Evolutionary conservation across 2,329 filamentous ascomycete genomes (phyloP).

Genomic region (Claviceps lovelessii): DNA sequence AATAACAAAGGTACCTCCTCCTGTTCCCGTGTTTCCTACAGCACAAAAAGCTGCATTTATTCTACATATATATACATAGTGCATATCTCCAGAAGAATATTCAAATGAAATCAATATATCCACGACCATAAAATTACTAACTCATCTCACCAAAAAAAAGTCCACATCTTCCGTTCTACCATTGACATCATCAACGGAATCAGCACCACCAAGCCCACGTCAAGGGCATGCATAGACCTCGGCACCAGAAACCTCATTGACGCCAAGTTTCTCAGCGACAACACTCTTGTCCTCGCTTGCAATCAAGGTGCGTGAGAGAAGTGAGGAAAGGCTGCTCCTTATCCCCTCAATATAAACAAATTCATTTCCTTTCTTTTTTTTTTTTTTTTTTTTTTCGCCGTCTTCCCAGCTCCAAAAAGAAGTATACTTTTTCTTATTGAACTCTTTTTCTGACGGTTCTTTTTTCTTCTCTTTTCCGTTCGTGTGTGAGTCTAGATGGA

Average conservation of each 20-base stretch:
- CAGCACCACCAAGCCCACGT: conserved; percentile 29
- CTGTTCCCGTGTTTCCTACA: neutral
- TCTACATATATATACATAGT: no score
- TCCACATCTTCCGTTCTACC: conserved; percentile 41
- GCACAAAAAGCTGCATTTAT: neutral
- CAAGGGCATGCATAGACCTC: conserved; percentile 28
- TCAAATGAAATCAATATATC: no score
- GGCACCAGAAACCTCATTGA: conserved; percentile 37
- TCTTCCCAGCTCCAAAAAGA: neutral
- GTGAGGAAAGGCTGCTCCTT: neutral
- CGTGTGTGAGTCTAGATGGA: conserved; percentile 8
- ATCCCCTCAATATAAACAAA: neutral
- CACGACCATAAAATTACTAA: no score
- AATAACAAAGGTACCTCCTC: conserved; percentile 22
- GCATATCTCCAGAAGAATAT: no score
- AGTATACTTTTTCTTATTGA: neutral
- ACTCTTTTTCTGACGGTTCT: neutral
- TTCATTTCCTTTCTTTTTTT: neutral
- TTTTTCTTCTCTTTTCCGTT: neutral
- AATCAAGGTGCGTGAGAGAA: conserved; percentile 18
- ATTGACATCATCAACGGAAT: conserved; percentile 44
- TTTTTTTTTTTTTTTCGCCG: no score
- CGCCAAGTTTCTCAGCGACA: conserved; percentile 53
- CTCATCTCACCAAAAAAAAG: conserved; percentile 17
- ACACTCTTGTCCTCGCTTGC: conserved; percentile 46